A percentile compares a stretch with the other conserved stretches of the same genome.
These are phyloP conservation scores for Fusarium sp. DNA, from an alignment of 2,329 filamentous ascomycete species.

Conservation along the genomic window DNA sequence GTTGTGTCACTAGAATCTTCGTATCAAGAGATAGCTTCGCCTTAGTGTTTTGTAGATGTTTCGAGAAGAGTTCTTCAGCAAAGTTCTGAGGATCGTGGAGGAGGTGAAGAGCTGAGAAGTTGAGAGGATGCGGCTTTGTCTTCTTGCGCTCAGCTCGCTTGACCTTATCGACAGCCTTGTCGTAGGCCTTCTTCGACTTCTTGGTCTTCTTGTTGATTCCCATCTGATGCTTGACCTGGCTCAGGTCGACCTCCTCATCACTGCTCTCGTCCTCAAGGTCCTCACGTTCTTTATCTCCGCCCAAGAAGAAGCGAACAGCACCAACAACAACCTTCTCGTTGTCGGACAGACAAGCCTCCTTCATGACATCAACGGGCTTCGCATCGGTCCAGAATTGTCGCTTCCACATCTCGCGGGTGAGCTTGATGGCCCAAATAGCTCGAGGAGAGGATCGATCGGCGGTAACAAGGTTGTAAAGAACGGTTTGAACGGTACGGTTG, in stretches of 20 bases:
- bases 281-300: constrained; percentile 94
- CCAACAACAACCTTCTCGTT: constrained; percentile 93
- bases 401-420: constrained; percentile 96
- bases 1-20: constrained; percentile 88
- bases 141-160: constrained; percentile 90
- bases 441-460: constrained; percentile 87
- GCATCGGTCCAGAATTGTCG: constrained; percentile 95
- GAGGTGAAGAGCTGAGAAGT: constrained; percentile 95
- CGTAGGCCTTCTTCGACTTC: constrained; percentile 83
- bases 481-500: constrained; percentile 92
- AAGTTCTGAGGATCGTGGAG: constrained; percentile 96
- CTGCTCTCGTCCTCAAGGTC: constrained; percentile 91
- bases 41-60: constrained; percentile 89
- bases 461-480: constrained; percentile 90
- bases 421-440: constrained; percentile 94
- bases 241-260: constrained; percentile 82
- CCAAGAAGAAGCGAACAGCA: constrained; percentile 93
- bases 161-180: constrained; percentile 83
- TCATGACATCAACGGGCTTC: constrained; percentile 98
- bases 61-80: constrained; percentile 87
- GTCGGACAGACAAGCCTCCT: constrained; percentile 86
- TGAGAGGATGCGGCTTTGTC: constrained; percentile 85
- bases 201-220: constrained; percentile 97
- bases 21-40: constrained; percentile 88
- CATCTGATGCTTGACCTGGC: constrained; percentile 83